Percentiles rank a stretch among this genome's conserved stretches.
Evolutionary conservation across 176 grass and related monocot species (phyloP).

Genomic region (Stipa capillata): DNA sequence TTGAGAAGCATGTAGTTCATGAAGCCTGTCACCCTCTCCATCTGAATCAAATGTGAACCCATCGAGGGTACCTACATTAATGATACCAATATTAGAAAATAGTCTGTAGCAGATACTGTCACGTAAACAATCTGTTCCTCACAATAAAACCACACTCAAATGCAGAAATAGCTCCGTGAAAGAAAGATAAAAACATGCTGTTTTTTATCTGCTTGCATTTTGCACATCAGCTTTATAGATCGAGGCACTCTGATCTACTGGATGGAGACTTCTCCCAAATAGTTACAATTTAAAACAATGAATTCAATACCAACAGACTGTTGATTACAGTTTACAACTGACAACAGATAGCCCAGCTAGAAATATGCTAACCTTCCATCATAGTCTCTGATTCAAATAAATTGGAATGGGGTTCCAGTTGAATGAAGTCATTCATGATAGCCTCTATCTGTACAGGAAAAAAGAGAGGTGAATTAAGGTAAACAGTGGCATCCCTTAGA

Average conservation of each 20-base stretch:
- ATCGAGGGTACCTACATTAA: slow-evolving; percentile 68
- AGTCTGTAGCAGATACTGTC: neutral
- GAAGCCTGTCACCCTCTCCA: slow-evolving; percentile 53
- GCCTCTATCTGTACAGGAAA: slow-evolving; percentile 65
- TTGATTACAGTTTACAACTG: neutral
- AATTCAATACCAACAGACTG: neutral
- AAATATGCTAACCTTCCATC: slow-evolving; percentile 79
- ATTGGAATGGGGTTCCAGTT: slow-evolving; percentile 78
- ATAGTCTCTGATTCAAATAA: slow-evolving; percentile 97
- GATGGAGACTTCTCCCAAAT: no score
- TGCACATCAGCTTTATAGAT: neutral
- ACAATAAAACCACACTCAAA: neutral
- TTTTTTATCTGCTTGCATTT: neutral
- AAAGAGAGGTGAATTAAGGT: neutral
- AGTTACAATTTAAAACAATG: neutral
- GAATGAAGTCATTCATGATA: slow-evolving; percentile 97
- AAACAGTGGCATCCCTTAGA: neutral
- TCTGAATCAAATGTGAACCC: slow-evolving; percentile 95
- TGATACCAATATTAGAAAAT: neutral
- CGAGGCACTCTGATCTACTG: neutral
- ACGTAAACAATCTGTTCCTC: neutral
- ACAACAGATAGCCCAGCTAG: neutral
- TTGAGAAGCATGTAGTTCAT: slow-evolving; percentile 34
- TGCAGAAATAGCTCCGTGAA: neutral
- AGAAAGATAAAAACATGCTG: neutral